phyloP scores from a whole-genome alignment of 768 basidiomycete species.

The Arthromyces matolae region DNA sequence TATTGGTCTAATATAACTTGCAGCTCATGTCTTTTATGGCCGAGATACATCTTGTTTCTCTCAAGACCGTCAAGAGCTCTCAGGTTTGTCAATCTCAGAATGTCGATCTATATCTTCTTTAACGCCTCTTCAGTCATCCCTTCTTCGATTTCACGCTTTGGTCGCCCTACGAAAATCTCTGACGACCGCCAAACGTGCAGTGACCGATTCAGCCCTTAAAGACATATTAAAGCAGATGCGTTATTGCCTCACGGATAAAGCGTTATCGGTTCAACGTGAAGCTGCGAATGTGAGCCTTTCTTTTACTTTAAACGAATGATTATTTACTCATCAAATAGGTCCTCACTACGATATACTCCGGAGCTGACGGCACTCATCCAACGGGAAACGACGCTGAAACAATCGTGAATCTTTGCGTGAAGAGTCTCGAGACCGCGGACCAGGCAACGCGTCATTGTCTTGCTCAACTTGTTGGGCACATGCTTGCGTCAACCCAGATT shows the following conservation, averaged over 20 bases:
- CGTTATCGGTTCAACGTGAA: conserved; percentile 79
- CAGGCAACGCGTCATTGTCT: conserved; percentile 79
- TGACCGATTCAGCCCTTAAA: conserved; percentile 71
- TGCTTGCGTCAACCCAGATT: conserved; percentile 81
- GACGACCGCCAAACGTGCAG: conserved; percentile 74
- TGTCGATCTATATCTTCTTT: neutral
- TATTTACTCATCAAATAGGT: conserved; percentile 33
- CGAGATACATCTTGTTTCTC: conserved; percentile 65
- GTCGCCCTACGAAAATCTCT: conserved; percentile 75
- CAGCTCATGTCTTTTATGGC: conserved; percentile 96
- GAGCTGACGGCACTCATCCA: conserved; percentile 49
- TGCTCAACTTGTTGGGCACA: conserved; percentile 74
- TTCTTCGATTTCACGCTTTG: conserved; percentile 81
- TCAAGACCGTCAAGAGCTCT: conserved; percentile 72
- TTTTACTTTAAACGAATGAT: neutral
- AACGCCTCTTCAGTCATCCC: conserved; percentile 51
- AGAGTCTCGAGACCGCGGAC: conserved; percentile 78
- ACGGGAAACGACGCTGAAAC: conserved; percentile 73
- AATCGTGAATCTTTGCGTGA: conserved; percentile 62
- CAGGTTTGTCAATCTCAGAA: conserved; percentile 44
- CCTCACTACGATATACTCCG: conserved; percentile 52
- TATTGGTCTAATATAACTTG: neutral
- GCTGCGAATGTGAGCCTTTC: conserved; percentile 64
- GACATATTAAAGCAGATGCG: conserved; percentile 86
- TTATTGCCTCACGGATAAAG: conserved; percentile 74